Evolutionary conservation across 2,329 filamentous ascomycete species (phyloP), one percentile per base, ranked within the genome.

Genomic region (Fusarium redolens): DNA sequence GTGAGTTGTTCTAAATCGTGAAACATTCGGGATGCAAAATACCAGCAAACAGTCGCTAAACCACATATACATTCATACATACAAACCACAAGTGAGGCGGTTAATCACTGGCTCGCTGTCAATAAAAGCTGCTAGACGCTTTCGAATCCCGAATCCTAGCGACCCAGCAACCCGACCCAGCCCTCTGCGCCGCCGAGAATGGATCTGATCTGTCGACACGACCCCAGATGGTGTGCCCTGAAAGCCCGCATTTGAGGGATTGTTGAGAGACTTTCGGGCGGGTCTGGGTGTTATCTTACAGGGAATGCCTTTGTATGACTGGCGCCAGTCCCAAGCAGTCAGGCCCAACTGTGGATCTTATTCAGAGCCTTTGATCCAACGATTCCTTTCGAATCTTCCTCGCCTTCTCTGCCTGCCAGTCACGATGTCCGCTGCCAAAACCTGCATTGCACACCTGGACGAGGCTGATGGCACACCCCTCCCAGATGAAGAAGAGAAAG

Each of bases 271-370:
- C 60, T 61, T 65, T 60, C 25, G 38, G 56, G 71, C 71, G 71
- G 71, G 71, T 60, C 71, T 59, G 54, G 44, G 37, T 61, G 58
- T 50, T 71, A 59, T 67, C 70, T 76, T 70, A 68, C 76, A 78
- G 73, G 75, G 76, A 62, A 75, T 65, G 48, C 65, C 67, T 72
- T 61, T 68, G 68, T 69, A 68, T 68, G 64, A 60, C 71, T 68
- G 63, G 71, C 58, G 63, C 71, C 72, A 75, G 71, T 62, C 61
- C 65, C 67, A 81, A 80, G 80, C 80, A 81, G 75, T 77, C 78
- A 80, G 71, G 80, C 80, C 80, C 77, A 81, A 81, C 73, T 81
- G 80, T 81, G 80, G 80, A 79, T 75, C 71, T 74, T 62, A 45
- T 41, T 61, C 61, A 56, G 56, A 62, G 52, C 66, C 55, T 71